phyloP scores from a whole-genome alignment of 73 alveolate species.

The Urostyla sp. region DNA sequence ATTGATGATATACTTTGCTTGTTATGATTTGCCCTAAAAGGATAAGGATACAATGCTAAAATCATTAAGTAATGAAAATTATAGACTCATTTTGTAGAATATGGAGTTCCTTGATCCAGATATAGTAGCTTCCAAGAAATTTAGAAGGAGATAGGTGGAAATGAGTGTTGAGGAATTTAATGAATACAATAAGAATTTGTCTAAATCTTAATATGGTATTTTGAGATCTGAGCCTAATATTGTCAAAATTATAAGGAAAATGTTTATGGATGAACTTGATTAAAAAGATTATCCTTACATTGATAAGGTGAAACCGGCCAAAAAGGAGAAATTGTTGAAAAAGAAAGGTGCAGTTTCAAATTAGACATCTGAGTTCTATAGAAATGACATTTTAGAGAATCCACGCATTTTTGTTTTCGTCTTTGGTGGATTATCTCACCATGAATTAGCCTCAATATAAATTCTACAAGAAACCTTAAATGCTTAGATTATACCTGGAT shows the following conservation, averaged over 20 bases:
- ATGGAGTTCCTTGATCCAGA: constrained; percentile 5
- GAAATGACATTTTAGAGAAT: constrained; percentile 39
- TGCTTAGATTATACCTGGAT: constrained; percentile 60
- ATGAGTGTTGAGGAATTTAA: constrained; percentile 39
- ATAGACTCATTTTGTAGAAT: constrained; percentile 27
- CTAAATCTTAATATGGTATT: constrained; percentile 50
- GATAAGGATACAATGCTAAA: constrained; percentile 58
- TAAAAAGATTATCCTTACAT: constrained; percentile 51
- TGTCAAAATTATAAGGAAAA: constrained; percentile 25
- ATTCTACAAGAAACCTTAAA: constrained; percentile 32
- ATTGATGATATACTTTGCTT: constrained; percentile 43
- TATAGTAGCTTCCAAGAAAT: neutral
- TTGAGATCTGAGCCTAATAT: constrained; percentile 57
- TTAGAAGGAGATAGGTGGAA: constrained; percentile 50
- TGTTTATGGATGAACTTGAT: constrained; percentile 24
- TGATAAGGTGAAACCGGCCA: constrained; percentile 28
- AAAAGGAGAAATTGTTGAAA: constrained; percentile 36
- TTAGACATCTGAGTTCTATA: neutral
- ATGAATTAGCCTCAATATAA: constrained; percentile 46
- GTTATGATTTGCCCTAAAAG: constrained; percentile 48
- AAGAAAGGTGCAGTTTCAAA: constrained; percentile 14
- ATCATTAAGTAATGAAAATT: constrained; percentile 48
- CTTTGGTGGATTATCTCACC: constrained; percentile 71
- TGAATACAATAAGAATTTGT: constrained; percentile 26
- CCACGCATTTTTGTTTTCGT: constrained; percentile 65